A percentile compares a stretch with the other conserved stretches of the same genome.
Evolutionary conservation across 2,329 filamentous ascomycete species (phyloP).

Genomic region (Escovopsis weberi): DNA sequence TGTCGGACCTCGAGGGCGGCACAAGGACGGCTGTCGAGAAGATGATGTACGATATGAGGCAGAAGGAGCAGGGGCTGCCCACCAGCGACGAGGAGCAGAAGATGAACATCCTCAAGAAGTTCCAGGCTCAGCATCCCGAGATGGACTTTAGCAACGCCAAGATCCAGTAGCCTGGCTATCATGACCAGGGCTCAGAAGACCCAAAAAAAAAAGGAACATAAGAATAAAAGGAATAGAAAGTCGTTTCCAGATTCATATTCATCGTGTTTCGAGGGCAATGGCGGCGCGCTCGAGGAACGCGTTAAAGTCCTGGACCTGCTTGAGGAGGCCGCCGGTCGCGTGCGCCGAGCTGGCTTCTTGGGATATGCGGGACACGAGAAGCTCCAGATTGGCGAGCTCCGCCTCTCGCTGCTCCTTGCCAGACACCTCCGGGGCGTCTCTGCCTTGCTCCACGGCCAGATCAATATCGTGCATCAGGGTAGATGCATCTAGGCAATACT

Average conservation of each 20-base stretch:
- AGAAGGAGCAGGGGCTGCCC: slow-evolving; percentile 84
- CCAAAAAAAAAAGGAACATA: slow-evolving; percentile 3
- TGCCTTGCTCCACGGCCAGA: slow-evolving; percentile 36
- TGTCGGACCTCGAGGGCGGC: slow-evolving; percentile 87
- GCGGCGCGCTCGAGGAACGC: slow-evolving; percentile 48
- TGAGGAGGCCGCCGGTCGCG: slow-evolving; percentile 36
- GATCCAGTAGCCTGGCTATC: slow-evolving; percentile 30
- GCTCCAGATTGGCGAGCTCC: slow-evolving; percentile 41
- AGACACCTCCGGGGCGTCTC: slow-evolving; percentile 31
- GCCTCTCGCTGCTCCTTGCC: slow-evolving; percentile 31
- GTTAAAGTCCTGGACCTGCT: slow-evolving; percentile 47
- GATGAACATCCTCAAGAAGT: slow-evolving; percentile 81
- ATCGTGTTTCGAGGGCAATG: slow-evolving; percentile 35
- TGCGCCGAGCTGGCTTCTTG: slow-evolving; percentile 37
- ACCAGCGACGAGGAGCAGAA: slow-evolving; percentile 95
- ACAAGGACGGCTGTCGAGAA: slow-evolving; percentile 98
- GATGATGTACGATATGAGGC: slow-evolving; percentile 99
- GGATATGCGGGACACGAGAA: slow-evolving; percentile 39
- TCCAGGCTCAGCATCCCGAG: slow-evolving; percentile 65
- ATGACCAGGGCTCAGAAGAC: not conserved
- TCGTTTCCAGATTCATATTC: slow-evolving; percentile 7
- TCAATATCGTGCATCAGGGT: slow-evolving; percentile 48
- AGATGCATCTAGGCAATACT: slow-evolving; percentile 39
- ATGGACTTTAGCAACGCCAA: slow-evolving; percentile 61
- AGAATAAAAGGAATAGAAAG: not conserved